Conservation (phyloP, 441 rosid genomes). For the Adansonia madagascariensis region DNA sequence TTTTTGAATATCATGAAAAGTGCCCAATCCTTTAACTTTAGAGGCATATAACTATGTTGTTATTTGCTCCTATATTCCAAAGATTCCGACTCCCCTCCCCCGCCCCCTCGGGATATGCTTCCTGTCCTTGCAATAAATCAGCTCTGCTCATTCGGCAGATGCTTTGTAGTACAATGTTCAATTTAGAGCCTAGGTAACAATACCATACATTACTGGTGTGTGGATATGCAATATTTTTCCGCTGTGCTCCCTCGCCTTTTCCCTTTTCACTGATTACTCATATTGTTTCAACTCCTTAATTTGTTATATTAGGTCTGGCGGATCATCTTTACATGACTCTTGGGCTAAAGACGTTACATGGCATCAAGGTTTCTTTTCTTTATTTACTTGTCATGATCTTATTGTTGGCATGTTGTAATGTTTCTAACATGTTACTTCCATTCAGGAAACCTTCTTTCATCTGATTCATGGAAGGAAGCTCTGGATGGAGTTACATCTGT, state of each 20-base stretch:
- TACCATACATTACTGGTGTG: not conserved
- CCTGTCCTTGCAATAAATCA: not conserved
- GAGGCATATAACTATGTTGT: not conserved
- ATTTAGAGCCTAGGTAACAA: not conserved
- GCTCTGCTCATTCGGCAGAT: not conserved
- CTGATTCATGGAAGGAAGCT: constrained; percentile 87
- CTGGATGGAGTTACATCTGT: constrained; percentile 80
- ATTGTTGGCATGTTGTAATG: constrained; percentile 6
- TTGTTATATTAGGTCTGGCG: constrained; percentile 67
- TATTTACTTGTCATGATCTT: constrained; percentile 19
- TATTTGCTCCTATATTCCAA: not conserved
- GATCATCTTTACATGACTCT: constrained; percentile 66
- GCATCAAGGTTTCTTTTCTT: constrained; percentile 72
- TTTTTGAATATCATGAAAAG: not conserved
- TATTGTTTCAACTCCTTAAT: not conserved
- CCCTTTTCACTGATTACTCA: not conserved
- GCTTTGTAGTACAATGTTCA: not conserved
- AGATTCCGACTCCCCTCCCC: not conserved
- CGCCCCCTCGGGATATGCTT: not conserved
- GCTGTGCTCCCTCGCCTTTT: not conserved
- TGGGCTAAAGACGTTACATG: constrained; percentile 81
- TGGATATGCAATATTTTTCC: not conserved
- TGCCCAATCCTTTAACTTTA: not conserved
- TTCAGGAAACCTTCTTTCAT: constrained; percentile 81
- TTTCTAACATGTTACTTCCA: constrained; percentile 24